Evolutionary conservation across 805 yeast genomes (phyloP).

Genomic region (Helenozyma rhizophorensis): DNA sequence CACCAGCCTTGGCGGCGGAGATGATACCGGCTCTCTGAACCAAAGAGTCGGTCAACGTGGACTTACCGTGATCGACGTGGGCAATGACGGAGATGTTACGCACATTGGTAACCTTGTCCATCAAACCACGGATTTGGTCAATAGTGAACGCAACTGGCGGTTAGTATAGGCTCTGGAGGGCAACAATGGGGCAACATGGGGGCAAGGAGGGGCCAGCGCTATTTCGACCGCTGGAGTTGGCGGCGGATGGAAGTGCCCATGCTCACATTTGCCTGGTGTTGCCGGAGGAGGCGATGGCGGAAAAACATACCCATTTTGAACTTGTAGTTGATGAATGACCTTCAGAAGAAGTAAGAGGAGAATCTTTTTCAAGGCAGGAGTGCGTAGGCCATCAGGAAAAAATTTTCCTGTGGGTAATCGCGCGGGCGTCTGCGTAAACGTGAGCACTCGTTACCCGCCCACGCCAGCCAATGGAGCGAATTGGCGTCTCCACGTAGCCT

Average conservation of each 20-base stretch:
- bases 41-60: constrained; percentile 97
- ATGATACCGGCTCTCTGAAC: constrained; percentile 99
- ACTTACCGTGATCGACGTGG: constrained; percentile 99
- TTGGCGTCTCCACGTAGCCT: too few relatives aligned
- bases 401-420: constrained; percentile 15
- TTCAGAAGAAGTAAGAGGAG: constrained; percentile 18
- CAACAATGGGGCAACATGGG: too few relatives aligned
- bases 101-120: constrained; percentile 99
- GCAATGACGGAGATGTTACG: constrained; percentile 99
- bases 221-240: too few relatives aligned
- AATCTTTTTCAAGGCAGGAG: constrained; percentile 16
- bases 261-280: too few relatives aligned
- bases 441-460: constrained; percentile 17
- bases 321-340: constrained; percentile 21
- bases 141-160: constrained; percentile 47
- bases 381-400: constrained; percentile 21
- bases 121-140: constrained; percentile 93
- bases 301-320: constrained; percentile 36
- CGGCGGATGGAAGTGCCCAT: too few relatives aligned
- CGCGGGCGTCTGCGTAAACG: constrained; percentile 10
- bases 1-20: constrained; percentile 99
- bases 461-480: too few relatives aligned
- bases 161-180: constrained; percentile 30
- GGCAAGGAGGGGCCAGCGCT: too few relatives aligned
- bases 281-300: too few relatives aligned